phyloP scores from a whole-genome alignment of 2,329 filamentous ascomycete genomes.

The Coleophoma cylindrospora region DNA sequence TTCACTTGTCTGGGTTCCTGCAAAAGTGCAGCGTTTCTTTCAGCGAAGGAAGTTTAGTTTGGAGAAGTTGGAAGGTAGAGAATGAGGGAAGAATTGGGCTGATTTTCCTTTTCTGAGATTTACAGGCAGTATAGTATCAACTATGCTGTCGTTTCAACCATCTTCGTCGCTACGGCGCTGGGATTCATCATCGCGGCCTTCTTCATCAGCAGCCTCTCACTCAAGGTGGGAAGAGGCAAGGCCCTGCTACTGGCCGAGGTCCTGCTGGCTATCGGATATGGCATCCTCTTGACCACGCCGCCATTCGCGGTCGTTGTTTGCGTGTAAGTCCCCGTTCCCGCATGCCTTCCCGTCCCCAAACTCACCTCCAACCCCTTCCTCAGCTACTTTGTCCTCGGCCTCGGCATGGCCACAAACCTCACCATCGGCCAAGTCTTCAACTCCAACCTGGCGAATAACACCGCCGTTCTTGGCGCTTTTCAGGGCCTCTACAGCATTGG shows the following conservation, averaged over 20 bases:
- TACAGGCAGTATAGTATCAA: constrained; percentile 61
- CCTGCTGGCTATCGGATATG: constrained; percentile 54
- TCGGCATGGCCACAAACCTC: constrained; percentile 48
- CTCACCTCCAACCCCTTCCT: no score
- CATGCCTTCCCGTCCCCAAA: no score
- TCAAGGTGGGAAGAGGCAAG: constrained; percentile 57
- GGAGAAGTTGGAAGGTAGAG: no score
- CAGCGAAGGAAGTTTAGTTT: no score
- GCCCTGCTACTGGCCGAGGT: constrained; percentile 52
- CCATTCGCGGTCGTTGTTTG: constrained; percentile 65
- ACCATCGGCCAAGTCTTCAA: constrained; percentile 55
- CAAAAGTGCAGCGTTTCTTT: no score
- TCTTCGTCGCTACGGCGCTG: constrained; percentile 71
- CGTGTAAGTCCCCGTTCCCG: constrained; percentile 29
- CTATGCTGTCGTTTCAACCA: constrained; percentile 71
- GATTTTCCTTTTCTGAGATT: no score
- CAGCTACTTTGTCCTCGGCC: constrained; percentile 53
- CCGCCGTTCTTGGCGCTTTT: constrained; percentile 49
- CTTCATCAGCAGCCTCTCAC: constrained; percentile 53
- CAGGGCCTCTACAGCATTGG: constrained; percentile 65
- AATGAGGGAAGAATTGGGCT: no score
- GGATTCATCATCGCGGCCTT: constrained; percentile 73
- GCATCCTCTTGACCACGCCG: constrained; percentile 58
- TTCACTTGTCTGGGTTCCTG: background rate
- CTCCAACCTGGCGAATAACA: constrained; percentile 44